Evolutionary conservation across 1,284 basidiomycete genomes (phyloP).

Genomic region (Leucoagaricus sp.): DNA sequence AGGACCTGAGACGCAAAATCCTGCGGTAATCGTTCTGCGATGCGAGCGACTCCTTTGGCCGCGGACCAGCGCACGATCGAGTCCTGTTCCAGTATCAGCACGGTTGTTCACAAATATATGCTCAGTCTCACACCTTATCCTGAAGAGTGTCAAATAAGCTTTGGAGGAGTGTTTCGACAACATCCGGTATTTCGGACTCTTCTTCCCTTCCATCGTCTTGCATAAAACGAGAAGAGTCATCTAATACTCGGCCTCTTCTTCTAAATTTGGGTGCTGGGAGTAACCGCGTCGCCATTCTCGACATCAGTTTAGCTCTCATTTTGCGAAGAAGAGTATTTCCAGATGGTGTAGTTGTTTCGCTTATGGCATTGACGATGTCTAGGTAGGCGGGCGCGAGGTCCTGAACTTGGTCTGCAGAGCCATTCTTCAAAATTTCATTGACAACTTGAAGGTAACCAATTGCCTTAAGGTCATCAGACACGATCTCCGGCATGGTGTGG

Average conservation of each 20-base stretch:
- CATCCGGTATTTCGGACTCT: constrained; percentile 77
- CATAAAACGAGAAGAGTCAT: neutral
- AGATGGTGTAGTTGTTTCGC: constrained; percentile 40
- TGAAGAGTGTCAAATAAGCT: constrained; percentile 77
- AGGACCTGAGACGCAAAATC: constrained; percentile 82
- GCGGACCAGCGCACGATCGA: constrained; percentile 95
- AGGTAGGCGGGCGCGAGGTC: constrained; percentile 45
- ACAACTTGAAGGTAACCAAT: constrained; percentile 77
- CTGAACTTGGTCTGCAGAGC: constrained; percentile 56
- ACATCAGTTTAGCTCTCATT: constrained; percentile 62
- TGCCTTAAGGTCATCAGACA: constrained; percentile 40
- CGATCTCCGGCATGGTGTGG: neutral
- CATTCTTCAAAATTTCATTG: constrained; percentile 72
- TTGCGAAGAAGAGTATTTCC: constrained; percentile 70
- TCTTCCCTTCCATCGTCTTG: constrained; percentile 24
- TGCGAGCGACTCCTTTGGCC: constrained; percentile 89
- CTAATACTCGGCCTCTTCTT: constrained; percentile 1
- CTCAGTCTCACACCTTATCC: constrained; percentile 78
- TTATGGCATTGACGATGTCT: constrained; percentile 43
- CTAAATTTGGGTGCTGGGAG: constrained; percentile 44
- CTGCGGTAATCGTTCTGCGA: constrained; percentile 78
- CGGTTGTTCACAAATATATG: constrained; percentile 3
- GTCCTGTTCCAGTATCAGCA: constrained; percentile 55
- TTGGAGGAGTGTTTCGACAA: constrained; percentile 77
- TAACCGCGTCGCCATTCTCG: constrained; percentile 62